Evolutionary conservation across 2,329 filamentous ascomycete genomes (phyloP).

Genomic region (Celoporthe dispersa): DNA sequence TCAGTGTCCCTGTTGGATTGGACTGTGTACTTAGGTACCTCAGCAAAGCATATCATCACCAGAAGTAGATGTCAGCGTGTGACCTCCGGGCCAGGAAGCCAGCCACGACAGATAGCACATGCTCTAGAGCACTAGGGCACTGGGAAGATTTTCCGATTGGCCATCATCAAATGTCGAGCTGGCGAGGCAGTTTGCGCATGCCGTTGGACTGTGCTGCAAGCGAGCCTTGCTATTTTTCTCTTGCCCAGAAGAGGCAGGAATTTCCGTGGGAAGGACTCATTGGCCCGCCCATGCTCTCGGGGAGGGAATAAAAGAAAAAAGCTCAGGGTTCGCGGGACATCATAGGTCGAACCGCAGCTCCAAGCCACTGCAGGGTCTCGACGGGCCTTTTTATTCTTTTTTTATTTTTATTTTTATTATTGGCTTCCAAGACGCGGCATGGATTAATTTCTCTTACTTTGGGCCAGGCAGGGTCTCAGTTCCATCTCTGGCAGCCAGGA

Average conservation of each 20-base stretch:
- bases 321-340: not conserved
- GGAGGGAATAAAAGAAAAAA: not conserved
- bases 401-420: too few species aligned
- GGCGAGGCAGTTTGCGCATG: not conserved
- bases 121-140: not conserved
- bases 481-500: not conserved
- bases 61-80: not conserved
- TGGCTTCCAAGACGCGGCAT: too few species aligned
- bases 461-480: not conserved
- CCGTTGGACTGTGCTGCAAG: not conserved
- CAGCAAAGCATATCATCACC: not conserved
- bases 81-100: not conserved
- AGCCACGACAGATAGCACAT: not conserved
- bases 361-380: not conserved
- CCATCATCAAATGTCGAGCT: not conserved
- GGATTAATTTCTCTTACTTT: not conserved
- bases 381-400: too few species aligned
- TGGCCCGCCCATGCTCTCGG: not conserved
- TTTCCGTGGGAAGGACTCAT: not conserved
- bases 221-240: not conserved
- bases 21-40: not conserved
- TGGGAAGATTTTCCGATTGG: not conserved
- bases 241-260: not conserved
- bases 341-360: not conserved
- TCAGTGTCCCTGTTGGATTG: not conserved